A percentile compares a stretch with the other conserved stretches of the same genome.
Evolutionary conservation across 768 basidiomycete genomes (phyloP).

Genomic region (Agaricus sinodeliciosus): DNA sequence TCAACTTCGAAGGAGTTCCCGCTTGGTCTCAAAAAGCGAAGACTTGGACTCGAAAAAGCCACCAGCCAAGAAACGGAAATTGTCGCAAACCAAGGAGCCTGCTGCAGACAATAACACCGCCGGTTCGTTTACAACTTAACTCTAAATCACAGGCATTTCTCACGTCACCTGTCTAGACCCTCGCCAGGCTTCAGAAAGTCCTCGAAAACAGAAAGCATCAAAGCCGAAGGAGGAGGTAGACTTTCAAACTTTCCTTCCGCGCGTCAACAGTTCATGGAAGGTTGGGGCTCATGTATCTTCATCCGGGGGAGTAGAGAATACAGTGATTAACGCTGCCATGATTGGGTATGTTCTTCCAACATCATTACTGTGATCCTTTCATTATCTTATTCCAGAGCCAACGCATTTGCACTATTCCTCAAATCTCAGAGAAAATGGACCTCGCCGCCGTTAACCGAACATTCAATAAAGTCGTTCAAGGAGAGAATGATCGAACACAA

Average conservation of each 20-base stretch:
- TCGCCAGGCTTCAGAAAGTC: not conserved
- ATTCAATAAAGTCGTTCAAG: slow-evolving; percentile 54
- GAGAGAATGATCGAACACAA: slow-evolving; percentile 50
- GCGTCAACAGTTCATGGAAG: slow-evolving; percentile 45
- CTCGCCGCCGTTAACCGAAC: slow-evolving; percentile 48
- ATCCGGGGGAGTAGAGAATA: slow-evolving; percentile 73
- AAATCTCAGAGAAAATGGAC: slow-evolving; percentile 84
- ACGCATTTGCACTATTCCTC: slow-evolving; percentile 76
- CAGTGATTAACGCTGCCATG: slow-evolving; percentile 60
- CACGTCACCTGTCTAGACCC: not conserved
- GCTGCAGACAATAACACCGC: no score
- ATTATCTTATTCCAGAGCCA: slow-evolving; percentile 44
- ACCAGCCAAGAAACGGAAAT: no score
- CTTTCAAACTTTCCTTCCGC: slow-evolving; percentile 19
- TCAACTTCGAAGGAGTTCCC: no score
- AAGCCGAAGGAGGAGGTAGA: slow-evolving; percentile 14
- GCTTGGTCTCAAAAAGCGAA: no score
- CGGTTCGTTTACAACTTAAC: no score
- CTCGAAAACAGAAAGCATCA: slow-evolving; percentile 7
- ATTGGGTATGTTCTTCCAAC: slow-evolving; percentile 44
- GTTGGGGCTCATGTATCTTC: slow-evolving; percentile 83
- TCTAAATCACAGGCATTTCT: not conserved
- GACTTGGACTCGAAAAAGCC: no score
- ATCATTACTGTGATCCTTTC: not conserved
- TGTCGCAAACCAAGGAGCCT: no score